phyloP scores from a whole-genome alignment of 1,284 basidiomycete species.

The Microbotryum lychnidis-dioicae region DNA sequence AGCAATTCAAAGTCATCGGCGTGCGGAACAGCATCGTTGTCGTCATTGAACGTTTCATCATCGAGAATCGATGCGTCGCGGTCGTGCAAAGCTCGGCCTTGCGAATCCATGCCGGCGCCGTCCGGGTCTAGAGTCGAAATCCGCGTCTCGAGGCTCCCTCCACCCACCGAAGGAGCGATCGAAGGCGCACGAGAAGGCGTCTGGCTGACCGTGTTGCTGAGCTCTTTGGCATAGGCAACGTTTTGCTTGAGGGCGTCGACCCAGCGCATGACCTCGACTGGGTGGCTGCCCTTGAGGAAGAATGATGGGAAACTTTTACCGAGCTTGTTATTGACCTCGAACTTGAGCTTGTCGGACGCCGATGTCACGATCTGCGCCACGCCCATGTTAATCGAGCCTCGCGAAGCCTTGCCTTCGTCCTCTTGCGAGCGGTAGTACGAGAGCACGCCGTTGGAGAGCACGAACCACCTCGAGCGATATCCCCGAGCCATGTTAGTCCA shows the following conservation, averaged over 20 bases:
- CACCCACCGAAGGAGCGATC: background rate
- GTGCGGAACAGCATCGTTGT: conserved; percentile 51
- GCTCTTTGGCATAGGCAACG: conserved; percentile 53
- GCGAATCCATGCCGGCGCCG: conserved; percentile 6
- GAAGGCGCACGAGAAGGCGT: background rate
- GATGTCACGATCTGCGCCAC: conserved; percentile 50
- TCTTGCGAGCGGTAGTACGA: conserved; percentile 76
- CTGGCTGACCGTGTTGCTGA: background rate
- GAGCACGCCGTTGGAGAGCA: conserved; percentile 60
- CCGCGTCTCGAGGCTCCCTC: conserved; percentile 1
- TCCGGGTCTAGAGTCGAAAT: background rate
- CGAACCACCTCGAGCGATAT: conserved; percentile 90
- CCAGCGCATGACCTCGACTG: conserved; percentile 84
- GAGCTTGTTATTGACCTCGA: conserved; percentile 62
- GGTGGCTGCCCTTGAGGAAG: conserved; percentile 84
- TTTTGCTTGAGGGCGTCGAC: conserved; percentile 62
- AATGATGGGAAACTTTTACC: conserved; percentile 56
- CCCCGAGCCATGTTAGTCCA: conserved; percentile 85
- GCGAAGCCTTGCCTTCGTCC: conserved; percentile 76
- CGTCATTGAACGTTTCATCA: conserved; percentile 32
- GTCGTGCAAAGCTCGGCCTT: background rate
- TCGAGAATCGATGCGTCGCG: conserved; percentile 10
- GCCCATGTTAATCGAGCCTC: conserved; percentile 83
- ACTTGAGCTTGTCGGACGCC: conserved; percentile 56
- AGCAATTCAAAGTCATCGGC: conserved; percentile 61